Conservation (phyloP, 73 alveolate genomes). For the Stentor coeruleus region DNA sequence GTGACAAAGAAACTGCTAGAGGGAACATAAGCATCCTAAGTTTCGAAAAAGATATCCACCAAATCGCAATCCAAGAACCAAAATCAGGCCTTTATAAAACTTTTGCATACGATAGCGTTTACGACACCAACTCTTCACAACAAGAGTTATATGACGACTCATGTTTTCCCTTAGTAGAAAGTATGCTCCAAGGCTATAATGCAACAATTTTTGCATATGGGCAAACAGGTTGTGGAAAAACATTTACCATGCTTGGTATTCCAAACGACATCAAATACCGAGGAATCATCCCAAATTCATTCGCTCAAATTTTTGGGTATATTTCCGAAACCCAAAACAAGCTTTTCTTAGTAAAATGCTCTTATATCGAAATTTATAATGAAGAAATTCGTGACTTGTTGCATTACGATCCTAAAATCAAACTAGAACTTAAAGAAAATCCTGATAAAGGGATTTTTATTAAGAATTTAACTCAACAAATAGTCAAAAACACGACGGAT, state of each 20-base stretch:
- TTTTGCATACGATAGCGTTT: slow-evolving; percentile 82
- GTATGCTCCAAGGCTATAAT: slow-evolving; percentile 75
- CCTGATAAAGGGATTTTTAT: slow-evolving; percentile 91
- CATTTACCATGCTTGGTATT: slow-evolving; percentile 86
- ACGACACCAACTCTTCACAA: slow-evolving; percentile 65
- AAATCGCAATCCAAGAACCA: slow-evolving; percentile 35
- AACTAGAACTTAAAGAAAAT: slow-evolving; percentile 86
- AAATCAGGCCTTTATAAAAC: slow-evolving; percentile 49
- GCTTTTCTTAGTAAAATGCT: slow-evolving; percentile 79
- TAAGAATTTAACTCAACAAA: slow-evolving; percentile 47
- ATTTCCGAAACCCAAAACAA: slow-evolving; percentile 61
- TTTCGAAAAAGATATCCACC: slow-evolving; percentile 46
- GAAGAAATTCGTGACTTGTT: slow-evolving; percentile 95
- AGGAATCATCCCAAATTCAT: slow-evolving; percentile 92
- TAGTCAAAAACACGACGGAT: slow-evolving; percentile 50
- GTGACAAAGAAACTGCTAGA: slow-evolving; percentile 45
- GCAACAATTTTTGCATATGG: slow-evolving; percentile 94
- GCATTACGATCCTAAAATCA: slow-evolving; percentile 48
- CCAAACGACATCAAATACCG: slow-evolving; percentile 61
- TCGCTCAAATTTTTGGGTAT: slow-evolving; percentile 75
- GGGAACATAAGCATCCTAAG: slow-evolving; percentile 25
- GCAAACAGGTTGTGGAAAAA: slow-evolving; percentile 93
- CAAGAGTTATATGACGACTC: slow-evolving; percentile 69
- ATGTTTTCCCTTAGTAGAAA: slow-evolving; percentile 69
- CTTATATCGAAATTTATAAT: slow-evolving; percentile 93